Evolutionary conservation across 208 protist genomes (phyloP), one percentile per base, ranked within the genome.

Genomic region (Acanthamoeba royreba): DNA sequence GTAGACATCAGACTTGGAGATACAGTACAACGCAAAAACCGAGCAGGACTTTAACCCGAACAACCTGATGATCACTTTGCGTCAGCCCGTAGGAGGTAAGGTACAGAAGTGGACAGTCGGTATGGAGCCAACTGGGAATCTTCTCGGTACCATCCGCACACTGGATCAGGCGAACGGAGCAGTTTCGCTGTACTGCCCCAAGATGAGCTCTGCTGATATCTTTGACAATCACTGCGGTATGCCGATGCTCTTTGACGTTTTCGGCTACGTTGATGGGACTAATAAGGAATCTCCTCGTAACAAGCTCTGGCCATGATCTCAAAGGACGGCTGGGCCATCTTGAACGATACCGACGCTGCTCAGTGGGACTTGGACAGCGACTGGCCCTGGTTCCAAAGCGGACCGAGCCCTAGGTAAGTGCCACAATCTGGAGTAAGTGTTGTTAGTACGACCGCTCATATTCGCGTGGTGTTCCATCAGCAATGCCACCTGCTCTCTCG

Each of bases 201-300:
- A 5, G 25, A 83, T 83, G 72, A 52, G 2, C 35, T 38, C 7
- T 15, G 43, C 3, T 43, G 42, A 83, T 8, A 2, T 83, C 22
- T 83, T 43, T 17, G 72, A 83, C 19, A 83, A 52, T 31, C 72
- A 83, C 43, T 83, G 72, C 72, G 72, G 72, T 83, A 83, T n/a
- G n/a, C n/a, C n/a, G n/a, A n/a, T n/a, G n/a, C n/a, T n/a, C n/a
- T n/a, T n/a, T n/a, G n/a, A n/a, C n/a, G n/a, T n/a, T n/a, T n/a
- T n/a, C n/a, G n/a, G n/a, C n/a, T n/a, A n/a, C n/a, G n/a, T n/a
- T n/a, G n/a, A n/a, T n/a, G n/a, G n/a, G n/a, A n/a, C n/a, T n/a
- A n/a, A n/a, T n/a, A n/a, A n/a, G n/a, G n/a, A n/a, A n/a, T n/a
- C n/a, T n/a, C n/a, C n/a, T n/a, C n/a, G n/a, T n/a, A n/a, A n/a